Evolutionary conservation across 192 early-diverging fungal genomes (phyloP), one percentile per base, ranked within the genome.

Genomic region (Backusella morwellensis): DNA sequence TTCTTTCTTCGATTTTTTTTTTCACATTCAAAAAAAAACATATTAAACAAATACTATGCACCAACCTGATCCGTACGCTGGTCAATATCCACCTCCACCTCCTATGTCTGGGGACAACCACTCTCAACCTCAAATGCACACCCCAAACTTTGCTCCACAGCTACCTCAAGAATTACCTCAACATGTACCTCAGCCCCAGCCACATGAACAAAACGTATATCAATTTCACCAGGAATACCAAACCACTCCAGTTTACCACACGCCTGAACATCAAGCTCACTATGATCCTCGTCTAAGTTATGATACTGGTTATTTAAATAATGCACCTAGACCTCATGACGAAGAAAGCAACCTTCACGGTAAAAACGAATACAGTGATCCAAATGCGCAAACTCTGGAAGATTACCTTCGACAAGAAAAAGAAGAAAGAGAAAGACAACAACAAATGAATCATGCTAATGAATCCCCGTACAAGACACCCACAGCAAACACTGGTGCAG

Each of bases 61-160:
- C 38, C 59, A 66, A 19, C 34, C 80, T 44, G 80, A 82, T 76
- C 80, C 80, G 5, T 82, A 75, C 35, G 73, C 76, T 29, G 74
- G 73, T 11, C 76, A 82, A 72, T 82, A 82, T 67, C 76, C 77
- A 23, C 38, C 41, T 35, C 80, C 80, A 6, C 75, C 59, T 12
- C 80, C 73, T 5, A 35, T 56, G n/a, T 19, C 35, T 35, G 67
- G 19, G 15, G 35, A 36, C 1, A 35, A 36, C 7, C 35, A 35
- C 15, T 68, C 67, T 35, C 35, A 68, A 35, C 19, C 29, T 68
- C 67, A 68, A 21, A 68, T 36, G 11, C 3, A 12, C 29, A 29
- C 12, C 26, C 9, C 66, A 29, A 19, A 23, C 66, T 23, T 6
- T 59, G 54, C 54, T 73, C 12, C n/a, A 17, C 63, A 14, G 9